A percentile compares a stretch with the other conserved stretches of the same genome.
Evolutionary conservation across 1,284 basidiomycete species (phyloP).

Genomic region (Leccinum solheimii): DNA sequence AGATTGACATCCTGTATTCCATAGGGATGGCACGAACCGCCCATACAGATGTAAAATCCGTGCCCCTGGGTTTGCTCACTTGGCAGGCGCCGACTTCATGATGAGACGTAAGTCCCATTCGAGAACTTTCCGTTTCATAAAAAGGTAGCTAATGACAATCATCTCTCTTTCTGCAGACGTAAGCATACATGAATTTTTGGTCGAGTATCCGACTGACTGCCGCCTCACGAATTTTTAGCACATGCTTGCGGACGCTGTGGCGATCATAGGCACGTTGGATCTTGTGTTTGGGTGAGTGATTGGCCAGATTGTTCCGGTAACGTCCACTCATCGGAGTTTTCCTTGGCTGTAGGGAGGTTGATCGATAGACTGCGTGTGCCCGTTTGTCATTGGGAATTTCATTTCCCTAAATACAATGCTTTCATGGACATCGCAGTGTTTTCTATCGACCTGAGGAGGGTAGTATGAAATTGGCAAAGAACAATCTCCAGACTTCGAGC

Average conservation of each 20-base stretch:
- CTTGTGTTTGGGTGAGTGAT: slow-evolving; percentile 78
- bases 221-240: slow-evolving; percentile 49
- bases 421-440: neutral
- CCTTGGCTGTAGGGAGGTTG: slow-evolving; percentile 34
- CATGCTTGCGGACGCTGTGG: slow-evolving; percentile 89
- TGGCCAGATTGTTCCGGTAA: neutral
- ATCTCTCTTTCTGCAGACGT: slow-evolving; percentile 48
- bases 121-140: neutral
- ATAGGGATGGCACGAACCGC: slow-evolving; percentile 84
- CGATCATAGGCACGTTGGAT: slow-evolving; percentile 95
- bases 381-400: slow-evolving; percentile 9
- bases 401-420: slow-evolving; percentile 13
- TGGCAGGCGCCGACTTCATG: slow-evolving; percentile 94
- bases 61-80: slow-evolving; percentile 90
- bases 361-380: slow-evolving; percentile 32
- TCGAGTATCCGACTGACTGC: slow-evolving; percentile 33
- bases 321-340: neutral
- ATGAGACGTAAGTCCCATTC: slow-evolving; percentile 68
- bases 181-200: slow-evolving; percentile 30
- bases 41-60: slow-evolving; percentile 95
- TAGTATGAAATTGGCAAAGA: neutral
- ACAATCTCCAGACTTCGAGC: neutral
- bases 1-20: neutral
- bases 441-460: neutral
- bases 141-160: slow-evolving; percentile 4